These are phyloP conservation scores for Raddia distichophylla DNA, from an alignment of 176 grass and related monocot species.

Conservation along the genomic window DNA sequence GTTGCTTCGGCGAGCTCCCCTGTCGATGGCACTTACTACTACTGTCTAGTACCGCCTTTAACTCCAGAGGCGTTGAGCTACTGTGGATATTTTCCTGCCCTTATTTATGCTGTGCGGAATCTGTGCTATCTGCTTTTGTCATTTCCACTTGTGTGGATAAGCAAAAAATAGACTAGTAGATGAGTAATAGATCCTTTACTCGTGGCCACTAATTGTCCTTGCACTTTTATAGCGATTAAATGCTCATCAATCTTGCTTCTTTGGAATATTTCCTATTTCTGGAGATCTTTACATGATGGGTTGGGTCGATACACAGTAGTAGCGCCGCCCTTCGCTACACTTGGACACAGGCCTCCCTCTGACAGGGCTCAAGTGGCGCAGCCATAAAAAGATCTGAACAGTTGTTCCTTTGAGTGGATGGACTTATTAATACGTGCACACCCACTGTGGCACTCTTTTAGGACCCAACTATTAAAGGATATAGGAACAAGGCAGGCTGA, in stretches of 20 bases:
- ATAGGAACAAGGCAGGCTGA: constrained; percentile 41
- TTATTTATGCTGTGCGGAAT: constrained; percentile 18
- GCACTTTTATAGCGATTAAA: background rate
- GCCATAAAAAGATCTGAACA: constrained; percentile 34
- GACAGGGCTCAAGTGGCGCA: constrained; percentile 25
- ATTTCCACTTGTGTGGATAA: background rate
- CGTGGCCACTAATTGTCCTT: background rate
- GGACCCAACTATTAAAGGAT: constrained; percentile 47
- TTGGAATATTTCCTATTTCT: background rate
- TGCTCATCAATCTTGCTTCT: background rate
- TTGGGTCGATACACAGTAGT: constrained; percentile 2
- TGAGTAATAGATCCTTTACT: background rate
- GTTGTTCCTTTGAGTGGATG: constrained; percentile 34
- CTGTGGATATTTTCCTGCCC: constrained; percentile 1
- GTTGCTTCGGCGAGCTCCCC: constrained; percentile 41
- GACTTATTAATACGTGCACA: constrained; percentile 45
- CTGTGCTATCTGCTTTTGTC: constrained; percentile 18
- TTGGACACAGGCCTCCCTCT: background rate
- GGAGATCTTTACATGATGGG: background rate
- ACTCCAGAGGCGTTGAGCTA: background rate
- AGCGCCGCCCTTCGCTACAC: background rate
- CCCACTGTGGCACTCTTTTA: constrained; percentile 36
- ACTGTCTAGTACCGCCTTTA: background rate
- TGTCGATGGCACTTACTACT: constrained; percentile 17
- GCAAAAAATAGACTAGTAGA: background rate